Base-by-base conservation (phyloP, 345 rosid genomes). In the Pistacia atlantica region DNA sequence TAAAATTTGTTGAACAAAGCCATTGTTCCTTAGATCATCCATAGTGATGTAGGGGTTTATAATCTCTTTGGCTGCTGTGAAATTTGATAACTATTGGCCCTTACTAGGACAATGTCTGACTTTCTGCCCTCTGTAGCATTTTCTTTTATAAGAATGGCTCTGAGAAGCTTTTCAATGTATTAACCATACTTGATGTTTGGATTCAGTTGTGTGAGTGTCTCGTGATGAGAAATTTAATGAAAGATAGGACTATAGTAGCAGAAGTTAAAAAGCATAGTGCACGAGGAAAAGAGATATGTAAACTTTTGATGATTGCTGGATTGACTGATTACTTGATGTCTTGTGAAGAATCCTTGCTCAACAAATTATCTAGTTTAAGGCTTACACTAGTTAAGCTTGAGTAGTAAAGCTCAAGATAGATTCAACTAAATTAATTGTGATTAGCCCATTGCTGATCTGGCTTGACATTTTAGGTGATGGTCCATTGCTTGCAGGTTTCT, bases 401-500 rank as follows among this genome's bases (percentile, higher is more conserved):
- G 25, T 22, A 22, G 25, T 22, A 22, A 22, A 22, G 25, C 25
- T 22, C 25, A 22, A 22, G 25, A 22, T 22, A 22, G 25, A 22
- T 69, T 72, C 35, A 75, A 75, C 35, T 49, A 76, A 17, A 55
- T 13, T 42, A 64, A 48, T 67, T 60, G 58, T 63, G 62, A 73
- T 35, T 51, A 51, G 37, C 45, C 73, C 67, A 17, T 65, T 69
- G 25, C 48, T 14, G 75, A 45, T 65, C 60, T 48, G 56, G 55
- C 56, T 22, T 6, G 58, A 61, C 42, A 22, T 52, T 67, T 38
- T 76, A 25, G 31, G 45, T 18, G 67, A 58, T 80, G 68, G 69
- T 70, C 51, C 63, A 76, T 58, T 80, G 66, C 52, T 73, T 82
- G 57, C 85, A 95, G 99, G 93, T 93, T 17, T 88, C 91, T 71